phyloP scores from a whole-genome alignment of 169 alveolate species.

The Eimeria falciformis region DNA sequence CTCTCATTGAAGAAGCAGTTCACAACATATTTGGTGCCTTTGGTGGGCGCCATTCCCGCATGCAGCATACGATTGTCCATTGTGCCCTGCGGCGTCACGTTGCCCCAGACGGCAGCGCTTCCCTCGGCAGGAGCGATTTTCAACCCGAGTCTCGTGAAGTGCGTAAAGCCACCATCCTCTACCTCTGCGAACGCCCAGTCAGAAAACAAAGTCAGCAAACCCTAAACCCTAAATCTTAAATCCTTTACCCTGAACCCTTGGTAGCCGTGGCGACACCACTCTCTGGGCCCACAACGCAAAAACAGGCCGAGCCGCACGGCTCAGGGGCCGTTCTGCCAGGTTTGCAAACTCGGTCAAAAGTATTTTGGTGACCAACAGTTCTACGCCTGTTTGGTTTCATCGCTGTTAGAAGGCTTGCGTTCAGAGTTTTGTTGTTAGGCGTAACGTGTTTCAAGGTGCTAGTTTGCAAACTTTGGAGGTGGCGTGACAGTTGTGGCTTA shows the following conservation, averaged over 20 bases:
- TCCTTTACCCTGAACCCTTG: no score
- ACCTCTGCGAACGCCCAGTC: no score
- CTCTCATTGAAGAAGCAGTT: conserved; percentile 77
- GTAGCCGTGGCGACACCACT: no score
- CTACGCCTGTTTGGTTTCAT: no score
- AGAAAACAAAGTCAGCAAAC: neutral
- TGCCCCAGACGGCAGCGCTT: conserved; percentile 73
- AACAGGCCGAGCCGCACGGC: no score
- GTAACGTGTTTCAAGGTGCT: neutral
- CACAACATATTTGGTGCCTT: conserved; percentile 78
- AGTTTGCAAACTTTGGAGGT: neutral
- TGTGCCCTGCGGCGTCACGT: conserved; percentile 7
- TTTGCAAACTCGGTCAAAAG: no score
- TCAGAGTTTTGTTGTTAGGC: neutral
- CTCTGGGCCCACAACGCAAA: no score
- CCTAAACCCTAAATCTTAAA: neutral
- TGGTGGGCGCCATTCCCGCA: conserved; percentile 75
- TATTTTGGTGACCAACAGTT: no score
- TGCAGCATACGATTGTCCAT: conserved; percentile 73
- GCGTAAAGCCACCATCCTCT: conserved; percentile 74
- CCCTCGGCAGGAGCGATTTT: conserved; percentile 73
- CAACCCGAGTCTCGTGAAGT: conserved; percentile 74
- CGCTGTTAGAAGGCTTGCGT: no score
- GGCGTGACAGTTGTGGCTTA: neutral
- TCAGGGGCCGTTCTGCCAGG: no score